A percentile compares a stretch with the other conserved stretches of the same genome.
phyloP scores from a whole-genome alignment of 768 basidiomycete genomes.

The Trametopsis cervina region DNA sequence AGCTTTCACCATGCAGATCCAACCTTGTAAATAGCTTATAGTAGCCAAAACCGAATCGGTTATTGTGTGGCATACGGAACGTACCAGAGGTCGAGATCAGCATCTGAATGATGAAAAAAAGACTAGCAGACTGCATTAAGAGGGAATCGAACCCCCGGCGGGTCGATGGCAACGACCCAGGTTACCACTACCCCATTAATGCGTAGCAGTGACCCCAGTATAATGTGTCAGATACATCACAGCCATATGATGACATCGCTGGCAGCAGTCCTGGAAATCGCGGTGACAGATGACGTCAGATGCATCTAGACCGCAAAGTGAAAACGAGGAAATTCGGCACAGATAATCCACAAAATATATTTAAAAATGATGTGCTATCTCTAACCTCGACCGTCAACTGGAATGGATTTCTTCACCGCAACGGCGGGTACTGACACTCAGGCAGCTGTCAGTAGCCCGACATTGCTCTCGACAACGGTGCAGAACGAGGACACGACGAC shows the following conservation, averaged over 20 bases:
- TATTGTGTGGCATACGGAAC: too few relatives aligned
- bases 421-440: neutral
- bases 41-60: too few relatives aligned
- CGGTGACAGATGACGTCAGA: neutral
- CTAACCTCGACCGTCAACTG: neutral
- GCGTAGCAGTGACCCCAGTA: too few relatives aligned
- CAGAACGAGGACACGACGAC: neutral
- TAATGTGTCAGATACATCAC: too few relatives aligned
- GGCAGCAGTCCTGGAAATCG: neutral
- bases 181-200: conserved; percentile 32
- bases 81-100: too few relatives aligned
- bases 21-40: too few relatives aligned
- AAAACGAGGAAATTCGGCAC: too few relatives aligned
- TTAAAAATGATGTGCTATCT: neutral
- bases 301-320: too few relatives aligned
- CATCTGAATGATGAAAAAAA: too few relatives aligned
- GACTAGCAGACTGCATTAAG: too few relatives aligned
- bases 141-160: conserved; percentile 86
- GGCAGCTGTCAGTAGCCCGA: conserved; percentile 1
- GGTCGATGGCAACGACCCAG: conserved; percentile 46
- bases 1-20: too few relatives aligned
- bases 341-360: neutral
- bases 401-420: conserved; percentile 13
- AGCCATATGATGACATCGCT: too few relatives aligned
- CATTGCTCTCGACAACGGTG: conserved; percentile 1